phyloP scores from a whole-genome alignment of 208 protist species.

The Leishmania martiniquensis region DNA sequence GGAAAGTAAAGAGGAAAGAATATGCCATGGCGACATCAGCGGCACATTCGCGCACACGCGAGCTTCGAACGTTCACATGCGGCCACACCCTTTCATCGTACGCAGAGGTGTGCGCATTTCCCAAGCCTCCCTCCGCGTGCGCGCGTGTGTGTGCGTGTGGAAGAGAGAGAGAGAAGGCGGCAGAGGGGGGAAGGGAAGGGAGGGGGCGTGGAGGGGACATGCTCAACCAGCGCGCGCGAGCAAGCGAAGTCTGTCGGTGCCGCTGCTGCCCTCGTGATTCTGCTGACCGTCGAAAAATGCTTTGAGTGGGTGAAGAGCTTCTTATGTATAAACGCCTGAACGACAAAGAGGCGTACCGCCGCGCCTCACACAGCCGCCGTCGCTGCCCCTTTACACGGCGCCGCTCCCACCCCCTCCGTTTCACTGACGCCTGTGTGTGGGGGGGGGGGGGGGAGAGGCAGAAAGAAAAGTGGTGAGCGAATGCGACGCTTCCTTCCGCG shows the following conservation, averaged over 20 bases:
- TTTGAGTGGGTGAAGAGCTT: background rate
- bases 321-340: background rate
- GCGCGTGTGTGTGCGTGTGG: too few species aligned
- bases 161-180: background rate
- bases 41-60: background rate
- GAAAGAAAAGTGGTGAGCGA: background rate
- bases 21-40: too few species aligned
- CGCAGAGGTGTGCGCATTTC: background rate
- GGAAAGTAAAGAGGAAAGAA: too few species aligned
- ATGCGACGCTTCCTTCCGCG: background rate
- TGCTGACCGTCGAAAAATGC: background rate
- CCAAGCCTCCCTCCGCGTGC: background rate
- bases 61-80: background rate
- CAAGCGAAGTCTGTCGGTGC: background rate
- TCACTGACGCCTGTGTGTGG: too few species aligned
- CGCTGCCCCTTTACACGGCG: too few species aligned
- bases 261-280: background rate
- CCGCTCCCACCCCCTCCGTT: background rate
- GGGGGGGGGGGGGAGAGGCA: background rate
- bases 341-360: background rate
- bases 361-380: too few species aligned
- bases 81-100: background rate
- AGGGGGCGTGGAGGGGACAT: background rate
- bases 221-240: background rate
- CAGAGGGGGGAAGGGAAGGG: background rate